Percentiles rank a stretch among this genome's conserved stretches.
These are phyloP conservation scores for Antitrichia curtipendula DNA, from an alignment of 225 moss, liverwort and hornwort genomes.

Conservation along the genomic window DNA sequence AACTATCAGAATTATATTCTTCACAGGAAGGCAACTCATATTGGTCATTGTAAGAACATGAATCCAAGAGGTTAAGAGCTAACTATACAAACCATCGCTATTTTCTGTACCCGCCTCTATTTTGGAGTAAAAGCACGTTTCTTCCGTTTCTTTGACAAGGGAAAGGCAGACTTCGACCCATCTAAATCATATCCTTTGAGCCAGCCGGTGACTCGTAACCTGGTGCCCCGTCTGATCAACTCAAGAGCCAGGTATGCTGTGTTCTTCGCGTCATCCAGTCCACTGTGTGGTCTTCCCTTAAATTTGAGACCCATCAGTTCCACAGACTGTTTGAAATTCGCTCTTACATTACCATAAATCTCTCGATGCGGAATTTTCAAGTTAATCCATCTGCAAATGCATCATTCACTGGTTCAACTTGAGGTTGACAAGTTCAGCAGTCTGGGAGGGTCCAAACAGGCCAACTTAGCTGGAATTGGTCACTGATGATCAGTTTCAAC, in stretches of 20 bases:
- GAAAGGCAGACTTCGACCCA: background rate
- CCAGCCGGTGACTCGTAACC: slow-evolving; percentile 12
- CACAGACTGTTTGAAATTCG: slow-evolving; percentile 20
- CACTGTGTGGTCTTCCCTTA: slow-evolving; percentile 23
- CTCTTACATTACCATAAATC: slow-evolving; percentile 3
- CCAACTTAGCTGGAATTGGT: background rate
- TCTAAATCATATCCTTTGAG: slow-evolving; percentile 1
- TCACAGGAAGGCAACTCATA: background rate
- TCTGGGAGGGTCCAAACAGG: background rate
- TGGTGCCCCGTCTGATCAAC: slow-evolving; percentile 7
- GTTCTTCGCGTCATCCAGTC: slow-evolving; percentile 29
- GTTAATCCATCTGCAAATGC: slow-evolving; percentile 16
- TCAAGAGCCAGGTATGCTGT: slow-evolving; percentile 27
- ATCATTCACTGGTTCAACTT: background rate
- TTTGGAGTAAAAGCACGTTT: background rate
- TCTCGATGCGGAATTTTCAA: slow-evolving; percentile 12
- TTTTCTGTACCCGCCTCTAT: background rate
- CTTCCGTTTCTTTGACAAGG: background rate
- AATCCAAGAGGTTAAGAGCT: background rate
- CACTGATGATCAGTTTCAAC: background rate
- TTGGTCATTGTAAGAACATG: background rate
- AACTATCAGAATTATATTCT: background rate
- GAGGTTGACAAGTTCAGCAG: background rate
- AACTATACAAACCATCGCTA: background rate
- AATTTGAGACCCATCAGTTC: slow-evolving; percentile 20